Evolutionary conservation across 805 yeast species (phyloP).

Genomic region (Lipomyces mesembrius): DNA sequence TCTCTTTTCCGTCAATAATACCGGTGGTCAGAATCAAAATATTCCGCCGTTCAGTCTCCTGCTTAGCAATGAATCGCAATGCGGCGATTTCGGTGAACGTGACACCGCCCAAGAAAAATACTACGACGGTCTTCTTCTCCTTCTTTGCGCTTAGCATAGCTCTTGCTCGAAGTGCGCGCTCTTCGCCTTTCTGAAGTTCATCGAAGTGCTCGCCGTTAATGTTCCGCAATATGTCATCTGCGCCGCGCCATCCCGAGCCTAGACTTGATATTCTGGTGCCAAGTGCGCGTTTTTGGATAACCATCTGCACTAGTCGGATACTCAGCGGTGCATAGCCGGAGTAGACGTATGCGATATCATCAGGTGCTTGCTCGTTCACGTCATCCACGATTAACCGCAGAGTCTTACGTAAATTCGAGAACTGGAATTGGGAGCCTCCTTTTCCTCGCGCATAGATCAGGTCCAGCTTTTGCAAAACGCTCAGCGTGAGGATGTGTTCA

Average conservation of each 20-base stretch:
- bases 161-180: constrained; percentile 34
- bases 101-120: constrained; percentile 79
- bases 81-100: constrained; percentile 84
- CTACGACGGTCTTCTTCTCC: constrained; percentile 48
- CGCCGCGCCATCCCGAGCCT: constrained; percentile 48
- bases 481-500: constrained; percentile 53
- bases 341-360: constrained; percentile 63
- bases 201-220: constrained; percentile 48
- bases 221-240: constrained; percentile 48
- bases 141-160: constrained; percentile 36
- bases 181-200: constrained; percentile 40
- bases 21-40: constrained; percentile 57
- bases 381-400: constrained; percentile 43
- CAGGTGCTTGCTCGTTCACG: constrained; percentile 50
- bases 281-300: constrained; percentile 56
- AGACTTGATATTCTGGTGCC: constrained; percentile 24
- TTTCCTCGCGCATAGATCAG: constrained; percentile 49
- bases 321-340: constrained; percentile 84
- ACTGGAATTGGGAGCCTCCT: constrained; percentile 46
- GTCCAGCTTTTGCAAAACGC: constrained; percentile 55
- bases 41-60: constrained; percentile 45
- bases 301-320: constrained; percentile 68
- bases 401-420: constrained; percentile 55
- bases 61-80: constrained; percentile 61
- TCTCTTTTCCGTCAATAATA: constrained; percentile 51